These are phyloP conservation scores for Sodiomyces alkalinus DNA, from an alignment of 2,329 filamentous ascomycete species.

Conservation along the genomic window DNA sequence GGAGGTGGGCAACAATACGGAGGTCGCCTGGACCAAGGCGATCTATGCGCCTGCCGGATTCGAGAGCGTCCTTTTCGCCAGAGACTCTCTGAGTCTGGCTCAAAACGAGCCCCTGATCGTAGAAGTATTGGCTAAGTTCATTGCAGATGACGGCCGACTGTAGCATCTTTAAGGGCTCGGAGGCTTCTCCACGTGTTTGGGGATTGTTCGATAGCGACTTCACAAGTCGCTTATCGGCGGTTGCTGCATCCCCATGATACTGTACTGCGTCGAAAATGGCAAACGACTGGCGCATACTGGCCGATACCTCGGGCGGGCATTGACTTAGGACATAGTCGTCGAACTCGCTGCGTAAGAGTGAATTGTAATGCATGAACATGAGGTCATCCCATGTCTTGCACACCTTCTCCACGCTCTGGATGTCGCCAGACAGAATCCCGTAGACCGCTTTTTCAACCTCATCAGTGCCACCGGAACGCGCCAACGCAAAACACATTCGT, in stretches of 20 bases:
- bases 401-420: slow-evolving; percentile 59
- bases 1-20: slow-evolving; percentile 53
- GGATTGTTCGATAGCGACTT: slow-evolving; percentile 40
- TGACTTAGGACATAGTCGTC: slow-evolving; percentile 50
- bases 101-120: slow-evolving; percentile 40
- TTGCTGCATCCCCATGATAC: slow-evolving; percentile 40
- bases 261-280: slow-evolving; percentile 49
- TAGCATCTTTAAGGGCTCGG: slow-evolving; percentile 54
- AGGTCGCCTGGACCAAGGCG: too few species aligned
- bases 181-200: slow-evolving; percentile 41
- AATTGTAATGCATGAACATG: slow-evolving; percentile 77
- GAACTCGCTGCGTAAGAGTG: slow-evolving; percentile 67
- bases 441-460: slow-evolving; percentile 83
- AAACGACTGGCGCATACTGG: slow-evolving; percentile 42
- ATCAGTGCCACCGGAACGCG: slow-evolving; percentile 53
- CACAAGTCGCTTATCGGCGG: slow-evolving; percentile 43
- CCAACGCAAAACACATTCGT: slow-evolving; percentile 58
- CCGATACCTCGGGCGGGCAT: slow-evolving; percentile 35
- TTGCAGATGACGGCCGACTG: slow-evolving; percentile 61
- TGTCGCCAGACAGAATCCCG: slow-evolving; percentile 75
- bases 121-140: slow-evolving; percentile 40
- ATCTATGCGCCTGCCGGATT: slow-evolving; percentile 21
- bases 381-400: slow-evolving; percentile 75
- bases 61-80: not conserved
- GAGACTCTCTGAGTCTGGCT: slow-evolving; percentile 17